Base-by-base conservation (phyloP, 495 filamentous ascomycete genomes). In the Xylaria bambusicola region DNA sequence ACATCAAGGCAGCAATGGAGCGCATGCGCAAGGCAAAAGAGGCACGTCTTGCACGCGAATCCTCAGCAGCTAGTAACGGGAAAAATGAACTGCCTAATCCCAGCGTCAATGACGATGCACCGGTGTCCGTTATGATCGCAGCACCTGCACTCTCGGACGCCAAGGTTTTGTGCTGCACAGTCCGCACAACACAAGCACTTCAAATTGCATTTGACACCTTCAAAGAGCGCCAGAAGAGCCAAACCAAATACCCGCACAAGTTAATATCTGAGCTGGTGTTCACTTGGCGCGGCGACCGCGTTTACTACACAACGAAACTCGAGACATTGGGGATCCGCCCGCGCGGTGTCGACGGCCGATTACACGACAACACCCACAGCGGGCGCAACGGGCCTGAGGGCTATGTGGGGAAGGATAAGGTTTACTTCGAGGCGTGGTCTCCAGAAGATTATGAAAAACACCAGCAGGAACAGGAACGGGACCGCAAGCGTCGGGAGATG, bases 341-440 rank as follows among this genome's bases (percentile, higher is more conserved):
- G 3, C 47, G 18, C 4, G 77, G 79, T 53, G 61, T 60, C n/a
- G 47, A 74, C 10, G 75, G 61, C 52, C 69, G 51, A 21, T 72
- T 63, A 21, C 61, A 44, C 60, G 69, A 62, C 66, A 76, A 45
- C 67, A 70, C 57, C 60, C 45, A 63, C 48, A 20, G 18, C 7
- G 58, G 50, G 18, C 41, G 49, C 41, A 17, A 38, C 8, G 70
- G 72, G 1, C 65, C 63, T 24, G 58, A 62, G 17, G 68, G 63
- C 4, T 65, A 77, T 47, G 70, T 68, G 26, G 72, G 73, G 10
- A 67, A 74, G 38, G 66, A 70, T 21, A 72, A 75, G 20, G 72
- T 92, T 9, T 82, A 86, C 62, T 79, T 94, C 56, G 86, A 91
- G 72, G 91, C 90, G 3, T 88, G 89, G 80, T 90, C 88, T 0